Conservation (phyloP, 805 yeast genomes). For the Priceomyces castillae region DNA sequence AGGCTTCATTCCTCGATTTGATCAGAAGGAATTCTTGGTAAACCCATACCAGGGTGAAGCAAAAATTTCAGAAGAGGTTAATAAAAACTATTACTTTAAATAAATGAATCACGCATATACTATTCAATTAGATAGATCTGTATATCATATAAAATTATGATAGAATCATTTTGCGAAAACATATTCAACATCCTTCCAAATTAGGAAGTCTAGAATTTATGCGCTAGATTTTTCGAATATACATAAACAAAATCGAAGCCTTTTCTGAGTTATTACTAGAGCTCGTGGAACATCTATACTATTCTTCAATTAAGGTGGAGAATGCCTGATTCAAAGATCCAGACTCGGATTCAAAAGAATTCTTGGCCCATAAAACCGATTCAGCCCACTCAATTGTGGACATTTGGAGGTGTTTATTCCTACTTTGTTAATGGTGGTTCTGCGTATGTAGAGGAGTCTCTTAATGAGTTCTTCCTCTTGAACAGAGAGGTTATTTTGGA, state of each 20-base stretch:
- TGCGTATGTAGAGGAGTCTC: slow-evolving; percentile 30
- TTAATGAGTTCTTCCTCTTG: slow-evolving; percentile 39
- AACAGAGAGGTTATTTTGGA: slow-evolving; percentile 28
- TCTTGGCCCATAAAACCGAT: slow-evolving; percentile 24
- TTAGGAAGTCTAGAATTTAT: slow-evolving; percentile 13
- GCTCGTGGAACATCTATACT: neutral
- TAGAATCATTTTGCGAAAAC: too few relatives aligned
- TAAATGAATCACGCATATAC: neutral
- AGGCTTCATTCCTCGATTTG: slow-evolving; percentile 21
- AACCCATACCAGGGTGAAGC: slow-evolving; percentile 24
- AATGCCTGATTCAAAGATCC: slow-evolving; percentile 8
- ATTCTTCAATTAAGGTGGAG: slow-evolving; percentile 1
- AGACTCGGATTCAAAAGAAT: slow-evolving; percentile 4
- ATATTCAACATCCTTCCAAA: too few relatives aligned
- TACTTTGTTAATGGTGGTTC: slow-evolving; percentile 30
- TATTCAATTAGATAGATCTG: too few relatives aligned
- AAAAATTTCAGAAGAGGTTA: slow-evolving; percentile 38
- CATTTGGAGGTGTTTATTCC: slow-evolving; percentile 37
- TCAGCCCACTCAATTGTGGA: slow-evolving; percentile 38
- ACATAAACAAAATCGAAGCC: slow-evolving; percentile 1
- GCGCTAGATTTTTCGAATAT: neutral
- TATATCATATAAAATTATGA: too few relatives aligned
- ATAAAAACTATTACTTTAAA: slow-evolving; percentile 28
- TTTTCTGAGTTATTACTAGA: neutral
- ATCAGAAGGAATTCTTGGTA: slow-evolving; percentile 12